Evolutionary conservation across 345 rosid genomes (phyloP).

Genomic region (Populus nigra): DNA sequence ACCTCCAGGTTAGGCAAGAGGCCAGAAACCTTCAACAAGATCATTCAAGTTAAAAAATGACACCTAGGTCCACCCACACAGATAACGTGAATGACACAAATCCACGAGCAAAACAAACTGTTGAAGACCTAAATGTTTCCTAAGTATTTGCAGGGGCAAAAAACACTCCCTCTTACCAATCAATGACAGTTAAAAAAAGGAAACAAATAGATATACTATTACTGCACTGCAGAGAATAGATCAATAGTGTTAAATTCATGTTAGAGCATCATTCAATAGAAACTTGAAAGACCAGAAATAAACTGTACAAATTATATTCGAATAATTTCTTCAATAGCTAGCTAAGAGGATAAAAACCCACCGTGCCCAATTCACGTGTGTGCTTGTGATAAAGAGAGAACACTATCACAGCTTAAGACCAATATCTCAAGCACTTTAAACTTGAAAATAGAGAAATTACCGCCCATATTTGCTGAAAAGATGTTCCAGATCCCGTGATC

Average conservation of each 20-base stretch:
- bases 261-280: background rate
- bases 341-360: background rate
- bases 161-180: conserved; percentile 5
- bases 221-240: background rate
- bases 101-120: conserved; percentile 30
- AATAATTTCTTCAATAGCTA: background rate
- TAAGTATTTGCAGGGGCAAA: conserved; percentile 6
- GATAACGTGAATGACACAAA: conserved; percentile 33
- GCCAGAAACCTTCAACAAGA: conserved; percentile 99
- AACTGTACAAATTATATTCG: background rate
- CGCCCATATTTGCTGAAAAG: conserved; percentile 76
- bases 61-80: conserved; percentile 36
- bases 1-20: conserved; percentile 87
- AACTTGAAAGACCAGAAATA: background rate
- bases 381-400: background rate
- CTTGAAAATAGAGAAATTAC: conserved; percentile 19
- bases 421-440: background rate
- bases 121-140: conserved; percentile 10
- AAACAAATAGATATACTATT: background rate
- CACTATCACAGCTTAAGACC: background rate
- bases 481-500: conserved; percentile 72
- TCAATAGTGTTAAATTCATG: background rate
- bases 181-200: background rate
- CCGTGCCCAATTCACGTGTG: background rate
- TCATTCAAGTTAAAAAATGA: conserved; percentile 68